Evolutionary conservation across 768 basidiomycete species (phyloP).

Genomic region (Cubamyces lactineus): DNA sequence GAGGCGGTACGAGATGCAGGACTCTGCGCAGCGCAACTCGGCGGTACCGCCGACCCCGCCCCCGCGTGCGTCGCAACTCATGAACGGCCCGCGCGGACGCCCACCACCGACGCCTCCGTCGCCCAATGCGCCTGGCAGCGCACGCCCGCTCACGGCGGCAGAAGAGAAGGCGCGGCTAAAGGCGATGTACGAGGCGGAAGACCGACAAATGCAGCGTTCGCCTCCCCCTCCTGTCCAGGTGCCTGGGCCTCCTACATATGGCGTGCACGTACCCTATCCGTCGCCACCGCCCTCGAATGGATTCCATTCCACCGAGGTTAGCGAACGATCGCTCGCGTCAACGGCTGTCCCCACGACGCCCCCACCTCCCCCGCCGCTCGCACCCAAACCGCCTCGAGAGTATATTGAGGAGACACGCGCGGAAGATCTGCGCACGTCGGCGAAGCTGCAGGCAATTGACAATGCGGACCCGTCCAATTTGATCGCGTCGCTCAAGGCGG

Average conservation of each 20-base stretch:
- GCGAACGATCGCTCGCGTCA: conserved; percentile 1
- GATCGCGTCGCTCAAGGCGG: conserved; percentile 27
- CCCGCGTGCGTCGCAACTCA: conserved; percentile 27
- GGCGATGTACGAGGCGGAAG: conserved; percentile 65
- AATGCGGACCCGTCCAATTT: conserved; percentile 27
- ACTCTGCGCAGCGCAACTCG: conserved; percentile 27
- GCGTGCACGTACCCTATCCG: conserved; percentile 16
- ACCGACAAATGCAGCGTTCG: conserved; percentile 32
- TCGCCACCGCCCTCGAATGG: conserved; percentile 25
- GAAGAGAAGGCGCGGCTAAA: conserved; percentile 78
- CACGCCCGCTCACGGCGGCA: conserved; percentile 59
- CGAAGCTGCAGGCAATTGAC: conserved; percentile 34
- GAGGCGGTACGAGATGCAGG: conserved; percentile 37
- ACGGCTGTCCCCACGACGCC: conserved; percentile 23
- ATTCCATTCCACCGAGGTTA: conserved; percentile 10
- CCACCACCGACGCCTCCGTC: conserved; percentile 36
- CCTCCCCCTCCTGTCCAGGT: conserved; percentile 3
- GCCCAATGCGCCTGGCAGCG: conserved; percentile 35
- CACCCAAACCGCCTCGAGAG: conserved; percentile 75
- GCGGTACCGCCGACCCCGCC: conserved; percentile 30
- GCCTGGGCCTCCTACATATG: not conserved
- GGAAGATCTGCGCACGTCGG: conserved; percentile 64
- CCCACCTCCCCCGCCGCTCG: conserved; percentile 66
- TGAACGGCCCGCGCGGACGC: conserved; percentile 31
- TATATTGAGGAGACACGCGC: conserved; percentile 84